A percentile compares a stretch with the other conserved stretches of the same genome.
Evolutionary conservation across 148 eudicot species (phyloP).

Genomic region (Rhododendron williamsianum): DNA sequence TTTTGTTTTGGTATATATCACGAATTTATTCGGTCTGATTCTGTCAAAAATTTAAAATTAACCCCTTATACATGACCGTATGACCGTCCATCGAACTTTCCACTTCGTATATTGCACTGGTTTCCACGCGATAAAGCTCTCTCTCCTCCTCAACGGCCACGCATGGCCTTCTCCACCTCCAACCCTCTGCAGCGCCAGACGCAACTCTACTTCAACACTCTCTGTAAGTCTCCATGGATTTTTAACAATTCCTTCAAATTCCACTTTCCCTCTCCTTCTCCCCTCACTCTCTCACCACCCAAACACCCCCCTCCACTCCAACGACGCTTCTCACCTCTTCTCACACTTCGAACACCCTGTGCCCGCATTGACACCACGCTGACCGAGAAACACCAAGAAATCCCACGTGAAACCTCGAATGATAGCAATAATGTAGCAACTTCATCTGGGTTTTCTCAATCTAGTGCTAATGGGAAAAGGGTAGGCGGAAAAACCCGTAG

Average conservation of each 20-base stretch:
- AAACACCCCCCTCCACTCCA: constrained; percentile 16
- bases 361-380: constrained; percentile 17
- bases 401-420: constrained; percentile 16
- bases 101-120: background rate
- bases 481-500: no score
- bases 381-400: constrained; percentile 16
- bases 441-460: constrained; percentile 27
- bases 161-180: constrained; percentile 57
- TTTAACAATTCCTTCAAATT: constrained; percentile 27
- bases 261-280: constrained; percentile 18
- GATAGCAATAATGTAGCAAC: constrained; percentile 16
- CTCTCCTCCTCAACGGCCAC: constrained; percentile 43
- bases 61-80: no score
- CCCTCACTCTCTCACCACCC: constrained; percentile 25
- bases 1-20: no score
- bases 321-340: constrained; percentile 24
- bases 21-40: no score
- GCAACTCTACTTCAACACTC: constrained; percentile 30
- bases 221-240: constrained; percentile 45
- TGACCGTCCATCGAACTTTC: no score
- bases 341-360: constrained; percentile 21
- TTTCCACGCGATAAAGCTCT: constrained; percentile 2
- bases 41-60: no score
- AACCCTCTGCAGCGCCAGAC: constrained; percentile 14
- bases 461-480: constrained; percentile 22